Evolutionary conservation across 1,284 basidiomycete genomes (phyloP), one percentile per base, ranked within the genome.

Genomic region (Vanrija pseudolonga): DNA sequence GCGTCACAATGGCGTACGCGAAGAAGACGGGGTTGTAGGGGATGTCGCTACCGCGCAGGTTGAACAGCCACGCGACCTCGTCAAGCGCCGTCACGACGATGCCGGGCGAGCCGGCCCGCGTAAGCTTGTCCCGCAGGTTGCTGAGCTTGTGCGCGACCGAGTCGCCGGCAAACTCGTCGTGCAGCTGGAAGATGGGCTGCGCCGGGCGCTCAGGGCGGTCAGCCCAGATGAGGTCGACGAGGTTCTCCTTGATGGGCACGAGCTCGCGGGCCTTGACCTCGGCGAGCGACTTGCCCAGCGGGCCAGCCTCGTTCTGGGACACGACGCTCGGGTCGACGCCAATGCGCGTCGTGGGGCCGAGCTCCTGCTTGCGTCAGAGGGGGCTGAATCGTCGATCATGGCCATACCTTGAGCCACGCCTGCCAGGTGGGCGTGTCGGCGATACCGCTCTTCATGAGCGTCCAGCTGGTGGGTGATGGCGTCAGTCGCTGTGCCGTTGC

Each of bases 11-110:
- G 3, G 90, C 89, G 71, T 94, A 97, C 0, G 89, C 85, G 69
- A 97, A 96, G 80, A 98, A 98, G 20, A 98, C 94, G 60, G 92
- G 92, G 69, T 96, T 98, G 78, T 84, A 98, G 38, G 87, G 86
- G 59, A 98, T 95, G 72, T 98, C 94, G 2, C 85, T 84, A 1
- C 94, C 93, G 57, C 95, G 85, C 42, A 98, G 79, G 76, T 98
- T 98, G 78, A 97, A 91, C 26, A 96, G 72, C 95, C 95, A 93
- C 0, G 90, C 90, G 44, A 91, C 84, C 69, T 95, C 92, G 71
- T 95, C 92, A 8, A 97, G 82, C 79, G 86, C 84, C 20, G 81
- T 87, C 9, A 95, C 82, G 4, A 93, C 85, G 39, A 88, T 76
- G 2, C 86, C 87, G 32, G 82, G 81, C 1, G 81, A 81, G 15